Base-by-base conservation (phyloP, 768 basidiomycete genomes). In the Mycena sanguinolenta region DNA sequence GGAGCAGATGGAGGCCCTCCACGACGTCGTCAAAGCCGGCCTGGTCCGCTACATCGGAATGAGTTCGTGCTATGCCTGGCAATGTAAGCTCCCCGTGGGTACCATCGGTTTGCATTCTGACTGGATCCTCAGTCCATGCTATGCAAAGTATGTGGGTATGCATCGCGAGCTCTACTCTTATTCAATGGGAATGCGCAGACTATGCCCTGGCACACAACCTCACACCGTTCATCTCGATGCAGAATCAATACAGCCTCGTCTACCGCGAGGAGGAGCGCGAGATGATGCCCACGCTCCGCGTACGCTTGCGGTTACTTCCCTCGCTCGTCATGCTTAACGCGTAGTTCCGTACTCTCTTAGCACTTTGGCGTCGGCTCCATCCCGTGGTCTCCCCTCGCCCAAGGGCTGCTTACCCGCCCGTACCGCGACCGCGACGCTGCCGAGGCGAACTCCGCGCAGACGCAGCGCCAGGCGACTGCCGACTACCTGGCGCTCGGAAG, bases 221-320 rank as follows among this genome's bases (percentile, higher is more conserved):
- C 3, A 88, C 87, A 0, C 87, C 87, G 0, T 91, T 92, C 79
- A 88, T 91, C 73, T 88, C 88, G 1, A 90, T 91, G 90, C 90
- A 91, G 78, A 91, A 91, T 77, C 85, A 87, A 67, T 85, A 90
- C 75, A 85, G 75, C 66, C 82, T 88, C 7, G 50, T 88, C 44
- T 90, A 90, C 75, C 85, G 89, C 54, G 90, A 90, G 74, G 89
- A 91, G 73, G 89, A 88, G 74, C 83, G 82, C 38, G 86, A 87
- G 74, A 87, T 88, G 86, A 84, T 89, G 72, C 89, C 89, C 0
- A 71, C 74, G 9, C 74, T 80, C 34, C 79, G 79, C 68, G 79
- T 77, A 30, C 19, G 58, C 19, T 28, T n/a, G n/a, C n/a, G n/a
- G n/a, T n/a, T n/a, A n/a, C n/a, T n/a, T n/a, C n/a, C n/a, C n/a